These are phyloP conservation scores for Saussurea involucrata DNA, from an alignment of 129 eudicot genomes.

Conservation along the genomic window DNA sequence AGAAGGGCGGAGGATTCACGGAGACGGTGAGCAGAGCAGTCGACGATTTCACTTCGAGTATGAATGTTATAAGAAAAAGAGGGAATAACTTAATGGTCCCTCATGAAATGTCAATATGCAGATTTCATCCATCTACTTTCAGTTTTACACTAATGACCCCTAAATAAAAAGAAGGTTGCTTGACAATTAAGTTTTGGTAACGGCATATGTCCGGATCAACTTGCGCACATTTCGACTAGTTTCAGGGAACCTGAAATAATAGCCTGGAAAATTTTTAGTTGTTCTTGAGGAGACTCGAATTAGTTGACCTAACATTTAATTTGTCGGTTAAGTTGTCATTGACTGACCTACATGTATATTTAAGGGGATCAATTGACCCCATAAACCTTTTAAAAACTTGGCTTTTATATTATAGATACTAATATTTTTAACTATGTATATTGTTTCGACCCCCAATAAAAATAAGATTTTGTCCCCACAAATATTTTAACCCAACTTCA, in stretches of 20 bases:
- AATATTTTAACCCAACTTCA: no score
- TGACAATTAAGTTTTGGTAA: not conserved
- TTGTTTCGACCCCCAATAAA: no score
- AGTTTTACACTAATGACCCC: not conserved
- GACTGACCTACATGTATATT: no score
- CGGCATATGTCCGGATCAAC: not conserved
- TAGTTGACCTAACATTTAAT: not conserved
- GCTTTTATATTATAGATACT: no score
- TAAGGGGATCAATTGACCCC: no score
- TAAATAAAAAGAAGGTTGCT: not conserved
- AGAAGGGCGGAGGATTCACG: not conserved
- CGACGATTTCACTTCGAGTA: not conserved
- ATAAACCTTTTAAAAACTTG: no score
- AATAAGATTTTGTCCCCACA: no score
- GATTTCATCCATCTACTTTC: not conserved
- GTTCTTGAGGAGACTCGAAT: not conserved
- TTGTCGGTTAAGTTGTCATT: not conserved
- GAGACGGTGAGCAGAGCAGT: not conserved
- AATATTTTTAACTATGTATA: no score
- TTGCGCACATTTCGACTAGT: not conserved
- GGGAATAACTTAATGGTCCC: conserved; percentile 7
- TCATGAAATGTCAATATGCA: not conserved
- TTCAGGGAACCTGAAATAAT: not conserved
- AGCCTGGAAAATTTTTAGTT: not conserved
- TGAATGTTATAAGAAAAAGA: no score